Base-by-base conservation (phyloP, 345 rosid species). In the Salix dunnii region DNA sequence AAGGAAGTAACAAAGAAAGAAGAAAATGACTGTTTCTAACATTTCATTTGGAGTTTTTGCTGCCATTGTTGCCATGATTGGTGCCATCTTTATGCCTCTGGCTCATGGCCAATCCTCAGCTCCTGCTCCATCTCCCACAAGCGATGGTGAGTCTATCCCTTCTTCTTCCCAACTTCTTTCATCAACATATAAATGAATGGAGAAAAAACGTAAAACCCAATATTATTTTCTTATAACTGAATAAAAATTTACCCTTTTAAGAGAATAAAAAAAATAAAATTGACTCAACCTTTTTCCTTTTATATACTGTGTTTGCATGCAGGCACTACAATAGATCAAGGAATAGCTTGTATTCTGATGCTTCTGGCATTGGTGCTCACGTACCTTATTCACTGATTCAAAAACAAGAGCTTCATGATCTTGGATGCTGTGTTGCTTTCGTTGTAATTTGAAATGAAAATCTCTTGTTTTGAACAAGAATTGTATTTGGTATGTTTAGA, bases 321-420 rank as follows among this genome's bases (percentile, higher is more conserved):
- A 76, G 80, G 84, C 18, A 68, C 71, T 2, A 17, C 80, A 36
- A 68, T 81, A 27, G 84, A 81, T 62, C 84, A 81, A 62, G 84
- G 77, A 36, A 31, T 81, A 49, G 84, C 84, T 0, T 81, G 38
- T 51, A 46, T 77, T 31, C 77, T 81, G 27, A 81, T 81, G 84
- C 61, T 81, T 28, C 70, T 81, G 46, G 84, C 84, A 0, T 27
- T 81, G 75, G 84, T 68, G 35, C 74, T 73, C 35, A 77, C 84
- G 1, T 81, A 81, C 67, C 74, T 81, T 23, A 68, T 76, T 25
- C 84, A 81, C 27, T 76, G 70, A 77, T 30, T 17, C 58, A 27
- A 11, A n/a, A 30, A 30, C 23, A 31, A 12, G n/a, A 9, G 27
- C 25, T 23, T 20, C 61, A 21, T 53, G 21, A 53, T 53, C 21